Percentiles rank a stretch among this genome's conserved stretches.
Evolutionary conservation across 495 filamentous ascomycete genomes (phyloP).

Genomic region (Lepidopterella palustris): DNA sequence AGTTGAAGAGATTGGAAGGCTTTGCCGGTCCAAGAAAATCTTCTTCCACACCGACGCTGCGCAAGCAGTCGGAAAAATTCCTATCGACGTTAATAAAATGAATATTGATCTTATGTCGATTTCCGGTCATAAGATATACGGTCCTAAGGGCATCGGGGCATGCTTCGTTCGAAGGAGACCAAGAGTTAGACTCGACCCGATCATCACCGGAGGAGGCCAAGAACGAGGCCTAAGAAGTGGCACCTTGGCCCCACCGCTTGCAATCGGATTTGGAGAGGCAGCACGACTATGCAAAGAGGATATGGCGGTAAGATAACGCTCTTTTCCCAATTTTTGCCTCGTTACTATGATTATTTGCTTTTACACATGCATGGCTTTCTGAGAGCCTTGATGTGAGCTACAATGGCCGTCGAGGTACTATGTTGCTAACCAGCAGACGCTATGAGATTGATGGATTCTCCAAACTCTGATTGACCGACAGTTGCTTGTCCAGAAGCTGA

Average conservation of each 20-base stretch:
- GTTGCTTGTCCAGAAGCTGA: conserved; percentile 30
- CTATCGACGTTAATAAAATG: conserved; percentile 91
- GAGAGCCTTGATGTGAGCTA: conserved; percentile 41
- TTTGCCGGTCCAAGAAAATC: conserved; percentile 85
- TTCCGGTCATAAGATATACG: conserved; percentile 98
- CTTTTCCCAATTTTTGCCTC: conserved; percentile 9
- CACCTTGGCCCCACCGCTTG: conserved; percentile 80
- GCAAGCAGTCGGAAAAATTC: conserved; percentile 96
- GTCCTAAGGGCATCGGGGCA: conserved; percentile 92
- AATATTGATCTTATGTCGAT: conserved; percentile 98
- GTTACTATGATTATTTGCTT: conserved; percentile 58
- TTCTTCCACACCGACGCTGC: conserved; percentile 99
- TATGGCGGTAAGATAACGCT: conserved; percentile 61
- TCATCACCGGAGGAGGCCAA: conserved; percentile 94
- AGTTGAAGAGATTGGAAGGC: conserved; percentile 81
- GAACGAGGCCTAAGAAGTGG: conserved; percentile 91
- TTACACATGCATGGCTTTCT: conserved; percentile 59
- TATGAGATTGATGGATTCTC: conserved; percentile 39
- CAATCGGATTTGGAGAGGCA: conserved; percentile 91
- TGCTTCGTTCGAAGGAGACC: conserved; percentile 91
- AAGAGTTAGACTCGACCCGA: conserved; percentile 86
- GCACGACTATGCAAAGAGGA: conserved; percentile 87
- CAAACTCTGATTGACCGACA: no score
- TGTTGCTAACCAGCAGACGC: conserved; percentile 51
- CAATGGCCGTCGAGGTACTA: conserved; percentile 35